A percentile compares a stretch with the other conserved stretches of the same genome.
Evolutionary conservation across 441 rosid species (phyloP).

Genomic region (Metrosideros polymorpha): DNA sequence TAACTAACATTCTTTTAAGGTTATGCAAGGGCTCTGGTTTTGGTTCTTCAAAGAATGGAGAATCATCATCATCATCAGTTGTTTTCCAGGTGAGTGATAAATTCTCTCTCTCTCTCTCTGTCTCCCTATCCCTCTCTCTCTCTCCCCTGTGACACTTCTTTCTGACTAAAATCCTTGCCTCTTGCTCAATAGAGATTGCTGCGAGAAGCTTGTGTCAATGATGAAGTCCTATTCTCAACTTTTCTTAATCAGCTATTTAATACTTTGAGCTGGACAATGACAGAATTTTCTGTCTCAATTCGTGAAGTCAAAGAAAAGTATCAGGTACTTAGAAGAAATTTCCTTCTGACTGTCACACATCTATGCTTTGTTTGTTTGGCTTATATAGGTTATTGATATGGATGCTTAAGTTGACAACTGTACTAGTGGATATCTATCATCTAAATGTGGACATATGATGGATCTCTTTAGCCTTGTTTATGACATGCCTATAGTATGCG

Average conservation of each 20-base stretch:
- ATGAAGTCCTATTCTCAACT: constrained; percentile 70
- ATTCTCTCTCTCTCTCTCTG: not conserved
- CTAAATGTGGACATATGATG: not conserved
- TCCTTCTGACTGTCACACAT: not conserved
- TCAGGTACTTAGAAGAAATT: constrained; percentile 34
- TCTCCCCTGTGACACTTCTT: constrained; percentile 1
- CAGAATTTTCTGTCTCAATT: constrained; percentile 91
- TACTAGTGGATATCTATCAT: not conserved
- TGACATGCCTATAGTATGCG: not conserved
- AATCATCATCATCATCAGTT: constrained; percentile 73
- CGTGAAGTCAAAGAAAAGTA: constrained; percentile 96
- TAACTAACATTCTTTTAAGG: constrained; percentile 85
- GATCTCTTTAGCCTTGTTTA: not conserved
- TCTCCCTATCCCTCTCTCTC: not conserved
- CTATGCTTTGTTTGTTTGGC: not conserved
- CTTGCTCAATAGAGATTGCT: constrained; percentile 42
- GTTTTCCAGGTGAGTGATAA: constrained; percentile 63
- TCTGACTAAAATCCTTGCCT: not conserved
- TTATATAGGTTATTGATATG: not conserved
- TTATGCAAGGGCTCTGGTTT: constrained; percentile 83
- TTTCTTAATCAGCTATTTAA: constrained; percentile 92
- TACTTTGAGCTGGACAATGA: constrained; percentile 98
- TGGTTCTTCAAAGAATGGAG: constrained; percentile 81
- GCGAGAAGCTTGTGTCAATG: constrained; percentile 68
- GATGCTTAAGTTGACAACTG: not conserved